Conservation (phyloP, 2,329 filamentous ascomycete genomes). For the Arthroderma uncinatum region DNA sequence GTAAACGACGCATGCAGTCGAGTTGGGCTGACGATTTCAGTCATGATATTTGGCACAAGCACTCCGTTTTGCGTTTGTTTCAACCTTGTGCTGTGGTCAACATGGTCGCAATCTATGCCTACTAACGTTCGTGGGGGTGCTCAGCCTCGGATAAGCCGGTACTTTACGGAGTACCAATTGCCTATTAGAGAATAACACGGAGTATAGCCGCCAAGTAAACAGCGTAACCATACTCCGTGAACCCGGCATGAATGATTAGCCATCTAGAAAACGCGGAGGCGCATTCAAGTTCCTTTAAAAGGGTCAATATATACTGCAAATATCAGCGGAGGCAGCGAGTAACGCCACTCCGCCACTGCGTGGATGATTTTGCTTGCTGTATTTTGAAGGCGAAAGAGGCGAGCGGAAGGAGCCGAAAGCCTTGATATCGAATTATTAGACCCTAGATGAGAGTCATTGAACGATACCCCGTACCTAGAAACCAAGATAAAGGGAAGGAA, state of each 20-base stretch:
- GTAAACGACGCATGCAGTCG: not conserved
- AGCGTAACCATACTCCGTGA: not conserved
- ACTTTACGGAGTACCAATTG: not conserved
- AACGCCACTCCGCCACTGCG: not conserved
- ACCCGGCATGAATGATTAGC: not conserved
- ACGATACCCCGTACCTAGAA: not conserved
- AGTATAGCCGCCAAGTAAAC: not conserved
- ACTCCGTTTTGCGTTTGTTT: too few species aligned
- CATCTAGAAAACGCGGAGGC: not conserved
- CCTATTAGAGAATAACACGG: not conserved
- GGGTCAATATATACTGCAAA: not conserved
- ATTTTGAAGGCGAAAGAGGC: not conserved
- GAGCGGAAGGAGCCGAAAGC: not conserved
- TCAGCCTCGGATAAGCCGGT: not conserved
- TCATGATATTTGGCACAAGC: not conserved
- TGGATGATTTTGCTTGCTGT: not conserved
- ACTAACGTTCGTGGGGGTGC: not conserved
- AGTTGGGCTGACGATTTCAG: too few species aligned
- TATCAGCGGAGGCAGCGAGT: not conserved
- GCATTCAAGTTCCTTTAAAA: not conserved
- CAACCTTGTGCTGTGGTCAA: too few species aligned
- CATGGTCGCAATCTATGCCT: not conserved
- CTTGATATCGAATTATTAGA: not conserved
- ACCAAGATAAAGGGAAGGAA: not conserved
- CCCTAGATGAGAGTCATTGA: not conserved